Evolutionary conservation across 2,329 filamentous ascomycete genomes (phyloP), one percentile per base, ranked within the genome.

Genomic region (Grosmannia huntii): DNA sequence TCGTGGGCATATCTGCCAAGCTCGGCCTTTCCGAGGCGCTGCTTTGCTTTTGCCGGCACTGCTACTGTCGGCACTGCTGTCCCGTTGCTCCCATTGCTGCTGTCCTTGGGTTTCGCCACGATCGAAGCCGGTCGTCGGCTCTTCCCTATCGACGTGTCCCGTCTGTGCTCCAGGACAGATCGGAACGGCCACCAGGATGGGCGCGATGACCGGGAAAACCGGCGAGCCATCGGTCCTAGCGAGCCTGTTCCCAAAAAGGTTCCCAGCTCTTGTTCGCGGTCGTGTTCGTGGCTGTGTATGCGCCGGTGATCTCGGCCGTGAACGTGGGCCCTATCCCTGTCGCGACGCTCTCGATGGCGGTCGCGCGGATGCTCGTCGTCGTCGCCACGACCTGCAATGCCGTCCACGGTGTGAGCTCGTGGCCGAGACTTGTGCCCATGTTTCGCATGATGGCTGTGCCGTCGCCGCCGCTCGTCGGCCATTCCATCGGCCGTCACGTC

Each of bases 1-100:
- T 92, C 88, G 64, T 88, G 75, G 1, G 86, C 86, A 70, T 87
- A 83, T 28, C 82, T 82, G 0, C 88, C 88, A 16, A 92, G 74
- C 65, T 90, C 85, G 67, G 76, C 72, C 76, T 79, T 78, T 69
- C 78, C 62, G 5, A 66, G 57, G 6, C 63, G 61, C 51, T 57
- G 51, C 46, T 55, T 61, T 11, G n/a, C 25, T 44, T 57, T 48
- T 36, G 25, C n/a, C 36, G 12, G 33, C 53, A 10, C 38, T 16
- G 5, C 36, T 21, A 25, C 38, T 23, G 5, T 23, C 3, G 52
- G 5, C 1, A n/a, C 31, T 4, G 51, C 19, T 5, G 23, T 19
- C 38, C 48, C 6, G 48, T 16, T 9, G 48, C 21, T n/a, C 44
- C 12, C 44, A n/a, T n/a, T 53, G 51, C n/a, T 19, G 51, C 31